Conservation (phyloP, 2,329 filamentous ascomycete genomes). For the Sclerotinia sclerotiorum region DNA sequence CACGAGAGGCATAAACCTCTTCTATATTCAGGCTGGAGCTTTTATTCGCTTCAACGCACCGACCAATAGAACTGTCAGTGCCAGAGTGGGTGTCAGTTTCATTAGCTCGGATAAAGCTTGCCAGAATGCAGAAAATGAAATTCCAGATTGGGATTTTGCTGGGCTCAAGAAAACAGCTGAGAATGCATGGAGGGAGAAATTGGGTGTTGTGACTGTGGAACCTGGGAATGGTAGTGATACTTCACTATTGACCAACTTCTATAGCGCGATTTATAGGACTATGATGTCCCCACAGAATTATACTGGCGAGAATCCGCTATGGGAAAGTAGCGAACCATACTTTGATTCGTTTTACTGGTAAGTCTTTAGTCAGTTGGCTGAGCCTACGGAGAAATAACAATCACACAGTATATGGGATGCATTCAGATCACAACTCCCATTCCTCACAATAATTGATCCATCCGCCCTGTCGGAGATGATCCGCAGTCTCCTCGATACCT, state of each 20-base stretch:
- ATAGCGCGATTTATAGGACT: constrained; percentile 66
- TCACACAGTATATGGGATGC: constrained; percentile 64
- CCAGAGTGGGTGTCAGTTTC: constrained; percentile 68
- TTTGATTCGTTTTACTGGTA: constrained; percentile 62
- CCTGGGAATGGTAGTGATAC: constrained; percentile 48
- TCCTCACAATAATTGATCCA: constrained; percentile 68
- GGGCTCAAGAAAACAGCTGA: constrained; percentile 52
- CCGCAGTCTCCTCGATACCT: constrained; percentile 70
- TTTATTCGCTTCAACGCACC: constrained; percentile 59
- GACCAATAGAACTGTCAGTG: constrained; percentile 51
- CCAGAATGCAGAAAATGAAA: constrained; percentile 64
- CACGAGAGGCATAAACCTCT: constrained; percentile 52
- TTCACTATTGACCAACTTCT: constrained; percentile 60
- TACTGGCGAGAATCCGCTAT: constrained; percentile 69
- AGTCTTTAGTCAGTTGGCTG: constrained; percentile 48
- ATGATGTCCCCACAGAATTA: constrained; percentile 73
- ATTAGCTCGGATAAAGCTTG: constrained; percentile 67
- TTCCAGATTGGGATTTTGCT: constrained; percentile 66
- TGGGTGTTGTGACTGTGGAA: constrained; percentile 57
- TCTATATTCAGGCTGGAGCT: constrained; percentile 57
- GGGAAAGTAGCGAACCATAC: constrained; percentile 65
- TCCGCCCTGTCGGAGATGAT: constrained; percentile 63
- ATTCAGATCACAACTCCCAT: constrained; percentile 66
- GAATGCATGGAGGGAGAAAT: constrained; percentile 60
- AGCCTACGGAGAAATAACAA: not conserved